Percentiles rank a stretch among this genome's conserved stretches.
These are phyloP conservation scores for Babesia ovis DNA, from an alignment of 169 alveolate species.

Conservation along the genomic window DNA sequence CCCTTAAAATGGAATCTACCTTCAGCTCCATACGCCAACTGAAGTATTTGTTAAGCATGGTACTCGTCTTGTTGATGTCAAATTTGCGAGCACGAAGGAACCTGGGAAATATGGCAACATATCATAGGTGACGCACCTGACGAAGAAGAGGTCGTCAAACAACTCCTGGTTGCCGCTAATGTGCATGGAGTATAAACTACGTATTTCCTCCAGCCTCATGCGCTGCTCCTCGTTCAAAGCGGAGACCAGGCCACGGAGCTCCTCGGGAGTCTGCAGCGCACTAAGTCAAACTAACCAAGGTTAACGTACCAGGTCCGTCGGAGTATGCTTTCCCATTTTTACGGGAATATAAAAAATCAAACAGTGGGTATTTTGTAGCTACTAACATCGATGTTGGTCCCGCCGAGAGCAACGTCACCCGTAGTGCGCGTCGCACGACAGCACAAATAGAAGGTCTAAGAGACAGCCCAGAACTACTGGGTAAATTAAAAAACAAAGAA, in stretches of 20 bases:
- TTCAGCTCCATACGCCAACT: constrained; percentile 68
- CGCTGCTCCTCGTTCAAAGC: constrained; percentile 62
- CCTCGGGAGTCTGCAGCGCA: constrained; percentile 52
- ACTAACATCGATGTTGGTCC: no score
- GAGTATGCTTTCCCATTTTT: constrained; percentile 42
- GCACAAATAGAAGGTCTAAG: not conserved
- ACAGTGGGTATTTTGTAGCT: no score
- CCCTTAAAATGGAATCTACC: constrained; percentile 51
- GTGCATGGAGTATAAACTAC: constrained; percentile 35
- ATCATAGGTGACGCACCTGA: constrained; percentile 23
- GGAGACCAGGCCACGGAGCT: constrained; percentile 67
- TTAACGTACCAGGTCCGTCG: constrained; percentile 59
- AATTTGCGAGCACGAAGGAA: constrained; percentile 75
- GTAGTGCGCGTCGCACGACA: constrained; percentile 2
- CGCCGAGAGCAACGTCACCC: not conserved
- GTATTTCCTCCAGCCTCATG: constrained; percentile 42
- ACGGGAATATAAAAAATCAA: not conserved
- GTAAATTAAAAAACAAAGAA: no score
- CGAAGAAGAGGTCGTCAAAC: constrained; percentile 67
- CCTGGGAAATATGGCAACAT: constrained; percentile 9
- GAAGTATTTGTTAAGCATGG: constrained; percentile 73
- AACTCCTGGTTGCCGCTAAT: constrained; percentile 43
- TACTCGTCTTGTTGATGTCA: constrained; percentile 70
- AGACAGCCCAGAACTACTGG: not conserved
- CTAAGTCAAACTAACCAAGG: not conserved